phyloP scores from a whole-genome alignment of 1,284 basidiomycete genomes.

The Omphalotus olearius region DNA sequence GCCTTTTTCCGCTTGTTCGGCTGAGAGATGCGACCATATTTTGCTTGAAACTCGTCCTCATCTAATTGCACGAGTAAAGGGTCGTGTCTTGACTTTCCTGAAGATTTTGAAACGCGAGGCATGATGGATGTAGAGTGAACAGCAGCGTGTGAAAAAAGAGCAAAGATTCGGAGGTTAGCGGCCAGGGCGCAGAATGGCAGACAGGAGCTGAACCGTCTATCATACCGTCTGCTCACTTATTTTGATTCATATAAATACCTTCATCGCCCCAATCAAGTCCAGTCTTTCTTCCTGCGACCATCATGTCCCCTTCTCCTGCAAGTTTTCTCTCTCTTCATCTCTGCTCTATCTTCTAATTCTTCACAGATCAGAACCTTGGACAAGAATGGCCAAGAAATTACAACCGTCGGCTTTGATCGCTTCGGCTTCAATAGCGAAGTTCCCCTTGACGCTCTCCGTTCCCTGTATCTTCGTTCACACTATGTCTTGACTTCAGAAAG shows the following conservation, averaged over 20 bases:
- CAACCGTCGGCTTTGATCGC: constrained; percentile 72
- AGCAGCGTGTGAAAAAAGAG: neutral
- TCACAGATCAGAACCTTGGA: constrained; percentile 58
- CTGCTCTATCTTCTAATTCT: constrained; percentile 11
- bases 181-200: neutral
- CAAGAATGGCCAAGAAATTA: constrained; percentile 74
- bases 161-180: neutral
- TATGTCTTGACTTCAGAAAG: constrained; percentile 53
- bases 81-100: constrained; percentile 68
- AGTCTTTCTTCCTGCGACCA: constrained; percentile 9
- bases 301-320: constrained; percentile 14
- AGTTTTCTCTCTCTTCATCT: constrained; percentile 10
- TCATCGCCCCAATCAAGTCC: neutral
- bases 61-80: constrained; percentile 81
- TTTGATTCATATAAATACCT: neutral
- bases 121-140: constrained; percentile 32
- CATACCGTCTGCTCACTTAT: too few species aligned
- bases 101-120: constrained; percentile 56
- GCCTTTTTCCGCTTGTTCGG: constrained; percentile 72
- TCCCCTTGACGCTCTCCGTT: constrained; percentile 71
- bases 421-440: constrained; percentile 90
- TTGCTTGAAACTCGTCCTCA: constrained; percentile 69
- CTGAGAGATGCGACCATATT: constrained; percentile 74
- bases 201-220: neutral
- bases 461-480: constrained; percentile 82